These are phyloP conservation scores for Cystofilobasidium macerans DNA, from an alignment of 768 basidiomycete genomes.

Conservation along the genomic window DNA sequence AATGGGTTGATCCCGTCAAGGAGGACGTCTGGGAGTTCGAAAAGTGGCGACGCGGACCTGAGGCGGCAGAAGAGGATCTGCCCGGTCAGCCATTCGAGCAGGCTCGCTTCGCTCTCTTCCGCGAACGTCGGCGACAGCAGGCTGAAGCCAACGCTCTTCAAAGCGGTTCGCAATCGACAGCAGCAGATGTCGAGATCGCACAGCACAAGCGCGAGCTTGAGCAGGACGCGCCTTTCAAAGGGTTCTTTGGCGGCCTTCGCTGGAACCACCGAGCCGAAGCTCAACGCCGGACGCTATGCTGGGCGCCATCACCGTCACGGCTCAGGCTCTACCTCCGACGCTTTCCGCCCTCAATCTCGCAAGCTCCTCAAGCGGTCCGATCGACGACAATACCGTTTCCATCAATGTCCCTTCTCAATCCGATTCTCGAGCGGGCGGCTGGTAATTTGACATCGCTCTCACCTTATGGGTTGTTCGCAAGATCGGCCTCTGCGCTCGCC, in stretches of 20 bases:
- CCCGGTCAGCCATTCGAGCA: constrained; percentile 32
- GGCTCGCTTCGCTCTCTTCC: neutral
- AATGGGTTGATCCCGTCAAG: neutral
- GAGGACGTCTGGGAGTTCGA: neutral
- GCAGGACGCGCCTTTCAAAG: neutral
- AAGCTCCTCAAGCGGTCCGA: constrained; percentile 30
- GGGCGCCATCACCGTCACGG: constrained; percentile 11
- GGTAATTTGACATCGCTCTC: constrained; percentile 7
- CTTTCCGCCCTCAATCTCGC: constrained; percentile 32
- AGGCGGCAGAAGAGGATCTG: constrained; percentile 34
- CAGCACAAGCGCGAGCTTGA: neutral
- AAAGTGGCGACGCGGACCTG: neutral
- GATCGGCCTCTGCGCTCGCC: constrained; percentile 35
- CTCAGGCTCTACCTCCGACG: constrained; percentile 2
- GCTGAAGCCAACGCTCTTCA: neutral
- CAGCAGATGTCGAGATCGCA: neutral
- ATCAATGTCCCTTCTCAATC: constrained; percentile 23
- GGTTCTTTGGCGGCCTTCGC: constrained; percentile 2
- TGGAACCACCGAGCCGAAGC: constrained; percentile 21
- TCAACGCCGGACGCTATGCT: constrained; percentile 12
- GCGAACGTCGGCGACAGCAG: neutral
- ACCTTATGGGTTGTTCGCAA: constrained; percentile 20
- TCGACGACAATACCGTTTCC: constrained; percentile 31
- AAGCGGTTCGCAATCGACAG: neutral
- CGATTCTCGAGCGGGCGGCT: constrained; percentile 27